Base-by-base conservation (phyloP, 306 rosid species). In the Benincasa hispida region DNA sequence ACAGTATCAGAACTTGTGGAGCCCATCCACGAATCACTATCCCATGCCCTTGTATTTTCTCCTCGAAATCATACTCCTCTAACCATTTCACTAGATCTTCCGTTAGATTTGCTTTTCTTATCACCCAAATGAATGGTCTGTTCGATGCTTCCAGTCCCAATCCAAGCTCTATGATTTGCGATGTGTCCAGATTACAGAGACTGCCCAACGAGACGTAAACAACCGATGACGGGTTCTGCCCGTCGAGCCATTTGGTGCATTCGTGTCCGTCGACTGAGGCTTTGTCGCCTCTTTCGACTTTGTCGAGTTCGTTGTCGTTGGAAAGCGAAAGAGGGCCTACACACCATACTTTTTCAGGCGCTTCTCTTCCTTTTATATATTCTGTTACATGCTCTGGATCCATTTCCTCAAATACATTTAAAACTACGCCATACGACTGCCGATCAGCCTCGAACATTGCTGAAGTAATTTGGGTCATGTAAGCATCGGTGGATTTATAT, bases 201-300 rank as follows among this genome's bases (percentile, higher is more conserved):
- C 81, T 84, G 65, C 87, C 85, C 10, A 91, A 55, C 60, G 89
- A 91, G 27, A 77, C 92, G 78, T 89, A 88, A 10, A 91, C 35
- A 12, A 89, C 90, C 32, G 77, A 82, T 13, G 13, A n/a, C 13
- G 82, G 50, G 2, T 85, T 74, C 24, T 62, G 76, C 8, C 19
- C 72, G 39, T 89, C 87, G 58, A 91, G 87, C 97, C 94, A 84
- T 15, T 75, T 74, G 55, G 72, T 51, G 63, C 77, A 70, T 5
- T 72, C 27, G 9, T 72, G 8, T 25, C 80, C 89, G 39, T 84
- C 81, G 41, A 78, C 66, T n/a, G 84, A 21, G 3, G 60, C 74
- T 30, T 74, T 81, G 58, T 84, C 74, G 13, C 97, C 94, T 83
- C 94, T 84, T 34, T 85, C 81, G 58, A 81, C 86, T 82, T 82